These are phyloP conservation scores for Aspergillus hortae DNA, from an alignment of 2,329 filamentous ascomycete genomes.

Conservation along the genomic window DNA sequence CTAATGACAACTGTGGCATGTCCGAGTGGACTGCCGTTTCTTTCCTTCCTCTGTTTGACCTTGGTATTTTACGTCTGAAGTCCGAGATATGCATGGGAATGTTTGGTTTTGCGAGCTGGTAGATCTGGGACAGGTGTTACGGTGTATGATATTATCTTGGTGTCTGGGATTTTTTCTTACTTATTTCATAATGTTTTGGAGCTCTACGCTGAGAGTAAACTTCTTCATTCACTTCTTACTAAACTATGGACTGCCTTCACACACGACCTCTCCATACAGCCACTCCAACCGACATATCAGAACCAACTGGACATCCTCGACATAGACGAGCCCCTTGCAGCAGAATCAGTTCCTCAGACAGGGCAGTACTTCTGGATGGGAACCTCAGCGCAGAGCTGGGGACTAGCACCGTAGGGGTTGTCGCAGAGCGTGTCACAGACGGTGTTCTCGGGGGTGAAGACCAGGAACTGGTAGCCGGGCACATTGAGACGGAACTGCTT, in stretches of 20 bases:
- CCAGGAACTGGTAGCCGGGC: constrained; percentile 38
- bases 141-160: constrained; percentile 9
- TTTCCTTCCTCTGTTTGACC: background rate
- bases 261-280: too few species aligned
- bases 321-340: background rate
- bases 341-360: constrained; percentile 7
- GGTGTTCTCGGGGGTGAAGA: constrained; percentile 35
- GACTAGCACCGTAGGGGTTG: constrained; percentile 26
- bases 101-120: constrained; percentile 2
- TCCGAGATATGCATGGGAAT: background rate
- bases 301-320: background rate
- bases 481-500: constrained; percentile 38
- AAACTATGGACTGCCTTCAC: too few species aligned
- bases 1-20: constrained; percentile 6
- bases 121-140: constrained; percentile 8
- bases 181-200: background rate
- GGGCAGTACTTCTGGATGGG: constrained; percentile 25
- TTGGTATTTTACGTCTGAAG: background rate
- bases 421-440: constrained; percentile 36
- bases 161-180: background rate
- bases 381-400: constrained; percentile 36
- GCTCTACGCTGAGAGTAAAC: too few species aligned
- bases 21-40: background rate
- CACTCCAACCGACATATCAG: background rate
- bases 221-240: background rate